Conservation (phyloP, 2,329 filamentous ascomycete genomes). For the Biscogniauxia sp. region DNA sequence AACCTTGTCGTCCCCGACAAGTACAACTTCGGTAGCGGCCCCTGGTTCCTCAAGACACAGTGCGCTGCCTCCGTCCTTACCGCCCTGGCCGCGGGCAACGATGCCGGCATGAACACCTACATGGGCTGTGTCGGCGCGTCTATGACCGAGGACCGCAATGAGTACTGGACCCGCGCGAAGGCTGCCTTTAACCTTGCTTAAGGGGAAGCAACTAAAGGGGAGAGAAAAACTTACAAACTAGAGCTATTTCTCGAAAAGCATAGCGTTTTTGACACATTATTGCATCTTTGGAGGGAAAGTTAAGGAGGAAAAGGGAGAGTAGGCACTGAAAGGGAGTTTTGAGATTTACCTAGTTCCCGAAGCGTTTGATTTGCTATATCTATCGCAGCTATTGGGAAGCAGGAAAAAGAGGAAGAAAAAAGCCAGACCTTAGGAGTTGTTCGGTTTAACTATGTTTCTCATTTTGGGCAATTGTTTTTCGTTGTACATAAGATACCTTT, state of each 20-base stretch:
- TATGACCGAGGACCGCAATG: constrained; percentile 32
- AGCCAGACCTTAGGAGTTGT: too few relatives aligned
- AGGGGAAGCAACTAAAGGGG: constrained; percentile 6
- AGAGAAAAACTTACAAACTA: background rate
- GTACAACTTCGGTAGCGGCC: constrained; percentile 52
- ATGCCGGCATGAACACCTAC: constrained; percentile 44
- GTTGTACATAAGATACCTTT: too few relatives aligned
- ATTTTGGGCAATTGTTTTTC: too few relatives aligned
- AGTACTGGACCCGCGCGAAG: constrained; percentile 47
- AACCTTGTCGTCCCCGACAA: constrained; percentile 45
- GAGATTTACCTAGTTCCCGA: too few relatives aligned
- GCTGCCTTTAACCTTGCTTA: constrained; percentile 40
- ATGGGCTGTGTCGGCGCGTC: constrained; percentile 46
- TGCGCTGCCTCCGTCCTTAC: constrained; percentile 36
- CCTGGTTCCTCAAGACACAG: constrained; percentile 50
- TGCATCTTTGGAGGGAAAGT: too few relatives aligned
- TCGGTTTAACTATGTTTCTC: too few relatives aligned
- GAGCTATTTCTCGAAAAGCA: background rate
- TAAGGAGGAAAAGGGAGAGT: too few relatives aligned
- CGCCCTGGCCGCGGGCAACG: constrained; percentile 35
- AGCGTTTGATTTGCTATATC: too few relatives aligned
- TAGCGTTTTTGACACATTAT: too few relatives aligned
- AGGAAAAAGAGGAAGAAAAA: too few relatives aligned
- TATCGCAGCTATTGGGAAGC: too few relatives aligned
- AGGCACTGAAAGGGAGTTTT: too few relatives aligned